Conservation (phyloP, 805 yeast species). For the Metschnikowia kunwiensis region DNA sequence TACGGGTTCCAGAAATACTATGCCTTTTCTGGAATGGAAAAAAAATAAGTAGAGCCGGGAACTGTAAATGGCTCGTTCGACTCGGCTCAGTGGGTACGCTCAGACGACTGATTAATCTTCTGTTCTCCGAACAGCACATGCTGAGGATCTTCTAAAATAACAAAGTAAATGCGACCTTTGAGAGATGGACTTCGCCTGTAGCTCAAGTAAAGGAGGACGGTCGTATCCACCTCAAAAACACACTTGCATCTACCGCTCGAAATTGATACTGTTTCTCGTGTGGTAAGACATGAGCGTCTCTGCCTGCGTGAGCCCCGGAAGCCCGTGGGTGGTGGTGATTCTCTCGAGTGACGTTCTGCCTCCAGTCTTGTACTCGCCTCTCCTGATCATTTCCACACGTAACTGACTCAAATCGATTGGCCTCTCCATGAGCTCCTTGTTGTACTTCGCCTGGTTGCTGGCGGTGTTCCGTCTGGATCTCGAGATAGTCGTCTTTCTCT, state of each 20-base stretch:
- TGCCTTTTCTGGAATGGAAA: too few species aligned
- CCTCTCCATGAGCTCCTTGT: slow-evolving; percentile 27
- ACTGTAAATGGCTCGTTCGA: too few species aligned
- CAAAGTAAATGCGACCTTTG: too few species aligned
- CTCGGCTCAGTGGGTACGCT: too few species aligned
- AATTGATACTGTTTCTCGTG: slow-evolving; percentile 37
- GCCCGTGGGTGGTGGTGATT: slow-evolving; percentile 43
- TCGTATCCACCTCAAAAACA: too few species aligned
- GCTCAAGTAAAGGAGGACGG: too few species aligned
- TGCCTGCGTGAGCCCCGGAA: slow-evolving; percentile 50
- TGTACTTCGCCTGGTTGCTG: slow-evolving; percentile 20
- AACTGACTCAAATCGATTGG: slow-evolving; percentile 35
- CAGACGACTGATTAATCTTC: too few species aligned
- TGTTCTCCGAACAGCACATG: too few species aligned
- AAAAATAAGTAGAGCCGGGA: too few species aligned
- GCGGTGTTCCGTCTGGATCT: slow-evolving; percentile 23
- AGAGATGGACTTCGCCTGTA: too few species aligned
- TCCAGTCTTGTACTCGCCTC: slow-evolving; percentile 35
- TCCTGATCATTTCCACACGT: slow-evolving; percentile 36
- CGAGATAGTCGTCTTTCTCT: slow-evolving; percentile 28
- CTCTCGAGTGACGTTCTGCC: slow-evolving; percentile 37
- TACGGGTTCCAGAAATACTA: too few species aligned
- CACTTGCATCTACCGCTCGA: slow-evolving; percentile 23
- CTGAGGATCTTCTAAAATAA: too few species aligned
- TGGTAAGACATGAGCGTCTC: slow-evolving; percentile 45